Conservation (phyloP, 257 asterid species). For the Rhazya stricta region DNA sequence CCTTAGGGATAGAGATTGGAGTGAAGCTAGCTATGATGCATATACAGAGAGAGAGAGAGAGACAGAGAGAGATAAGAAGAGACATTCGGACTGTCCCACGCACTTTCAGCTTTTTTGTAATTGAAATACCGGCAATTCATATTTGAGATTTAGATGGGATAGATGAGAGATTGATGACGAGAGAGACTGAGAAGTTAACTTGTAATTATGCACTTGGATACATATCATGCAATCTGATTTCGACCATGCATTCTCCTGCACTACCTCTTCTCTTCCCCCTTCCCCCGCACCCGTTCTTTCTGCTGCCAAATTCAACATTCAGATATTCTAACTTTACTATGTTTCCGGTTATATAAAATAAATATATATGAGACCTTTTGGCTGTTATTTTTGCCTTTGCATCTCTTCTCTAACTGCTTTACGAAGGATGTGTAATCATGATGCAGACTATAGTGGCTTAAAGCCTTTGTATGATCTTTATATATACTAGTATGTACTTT, state of each 20-base stretch:
- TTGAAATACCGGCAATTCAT: slow-evolving; percentile 16
- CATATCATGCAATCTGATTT: slow-evolving; percentile 6
- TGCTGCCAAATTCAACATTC: too few species aligned
- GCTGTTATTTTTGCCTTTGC: too few species aligned
- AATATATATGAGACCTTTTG: too few species aligned
- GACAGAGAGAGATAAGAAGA: slow-evolving; percentile 13
- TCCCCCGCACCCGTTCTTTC: too few species aligned
- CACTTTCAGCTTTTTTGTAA: slow-evolving; percentile 16
- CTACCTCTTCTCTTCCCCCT: too few species aligned
- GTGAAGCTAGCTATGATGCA: not conserved
- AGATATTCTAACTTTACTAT: too few species aligned
- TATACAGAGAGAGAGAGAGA: not conserved
- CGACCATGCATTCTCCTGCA: too few species aligned
- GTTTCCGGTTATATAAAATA: too few species aligned
- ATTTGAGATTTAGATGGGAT: slow-evolving; percentile 18
- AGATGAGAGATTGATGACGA: slow-evolving; percentile 10
- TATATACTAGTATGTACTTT: too few species aligned
- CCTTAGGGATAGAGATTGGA: not conserved
- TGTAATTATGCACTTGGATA: slow-evolving; percentile 1
- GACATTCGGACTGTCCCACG: slow-evolving; percentile 33
- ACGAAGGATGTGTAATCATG: too few species aligned
- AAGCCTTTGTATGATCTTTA: not conserved
- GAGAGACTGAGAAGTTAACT: not conserved
- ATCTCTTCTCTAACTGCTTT: too few species aligned
- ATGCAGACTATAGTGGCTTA: not conserved